These are phyloP conservation scores for Oxytropis ochrocephala DNA, from an alignment of 306 rosid genomes.

Conservation along the genomic window DNA sequence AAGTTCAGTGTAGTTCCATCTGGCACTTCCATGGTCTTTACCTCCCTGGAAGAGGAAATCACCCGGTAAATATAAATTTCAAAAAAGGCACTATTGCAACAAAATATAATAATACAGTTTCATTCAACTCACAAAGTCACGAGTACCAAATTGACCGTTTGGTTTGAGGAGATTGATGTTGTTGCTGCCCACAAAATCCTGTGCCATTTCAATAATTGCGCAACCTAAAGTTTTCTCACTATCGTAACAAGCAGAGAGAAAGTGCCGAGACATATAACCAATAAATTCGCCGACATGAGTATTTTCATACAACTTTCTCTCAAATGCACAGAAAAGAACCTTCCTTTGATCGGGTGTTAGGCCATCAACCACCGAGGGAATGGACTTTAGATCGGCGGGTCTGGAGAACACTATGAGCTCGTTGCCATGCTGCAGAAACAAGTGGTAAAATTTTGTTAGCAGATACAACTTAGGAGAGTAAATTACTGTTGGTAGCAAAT, in stretches of 20 bases:
- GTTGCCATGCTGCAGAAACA: conserved; percentile 73
- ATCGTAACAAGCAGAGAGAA: conserved; percentile 87
- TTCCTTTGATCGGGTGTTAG: conserved; percentile 95
- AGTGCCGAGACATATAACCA: conserved; percentile 86
- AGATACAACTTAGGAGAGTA: background rate
- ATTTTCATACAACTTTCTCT: conserved; percentile 77
- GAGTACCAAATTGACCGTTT: conserved; percentile 95
- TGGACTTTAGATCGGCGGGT: conserved; percentile 89
- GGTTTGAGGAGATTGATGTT: conserved; percentile 82
- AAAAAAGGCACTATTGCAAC: background rate
- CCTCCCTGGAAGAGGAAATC: conserved; percentile 58
- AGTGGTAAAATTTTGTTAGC: background rate
- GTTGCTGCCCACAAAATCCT: conserved; percentile 88
- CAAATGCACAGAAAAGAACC: conserved; percentile 76
- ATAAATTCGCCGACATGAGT: conserved; percentile 86
- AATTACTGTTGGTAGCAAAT: too few species aligned
- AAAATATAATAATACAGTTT: background rate
- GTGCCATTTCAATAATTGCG: conserved; percentile 91
- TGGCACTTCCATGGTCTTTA: conserved; percentile 85
- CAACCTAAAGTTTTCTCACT: conserved; percentile 86
- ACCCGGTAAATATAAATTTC: background rate
- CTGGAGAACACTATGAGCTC: conserved; percentile 85
- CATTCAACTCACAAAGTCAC: conserved; percentile 61
- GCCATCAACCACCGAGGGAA: conserved; percentile 95
- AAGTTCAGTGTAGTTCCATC: conserved; percentile 65